Percentiles rank a stretch among this genome's conserved stretches.
Evolutionary conservation across 2,329 filamentous ascomycete species (phyloP).

Genomic region (Camillea tinctor): DNA sequence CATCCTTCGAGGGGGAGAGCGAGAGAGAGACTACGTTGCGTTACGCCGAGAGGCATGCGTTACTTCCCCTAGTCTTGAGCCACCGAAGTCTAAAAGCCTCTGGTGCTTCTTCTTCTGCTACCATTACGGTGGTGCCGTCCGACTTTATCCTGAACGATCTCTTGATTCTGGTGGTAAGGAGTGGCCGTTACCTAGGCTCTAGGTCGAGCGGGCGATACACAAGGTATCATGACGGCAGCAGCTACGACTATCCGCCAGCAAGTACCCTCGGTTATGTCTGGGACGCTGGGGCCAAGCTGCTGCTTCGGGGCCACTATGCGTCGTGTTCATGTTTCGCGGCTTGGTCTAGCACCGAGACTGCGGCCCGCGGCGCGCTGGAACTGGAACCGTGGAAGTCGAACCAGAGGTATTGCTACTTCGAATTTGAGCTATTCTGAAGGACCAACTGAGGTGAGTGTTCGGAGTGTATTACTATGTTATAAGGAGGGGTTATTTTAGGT

Average conservation of each 20-base stretch:
- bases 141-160: too few relatives aligned
- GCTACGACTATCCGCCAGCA: neutral
- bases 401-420: conserved; percentile 25
- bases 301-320: neutral
- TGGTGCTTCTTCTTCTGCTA: too few relatives aligned
- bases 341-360: neutral
- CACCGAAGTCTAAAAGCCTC: too few relatives aligned
- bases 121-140: too few relatives aligned
- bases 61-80: too few relatives aligned
- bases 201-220: too few relatives aligned
- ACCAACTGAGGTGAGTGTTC: conserved; percentile 30
- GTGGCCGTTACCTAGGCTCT: neutral
- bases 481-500: neutral
- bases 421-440: conserved; percentile 34
- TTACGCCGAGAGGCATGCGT: too few relatives aligned
- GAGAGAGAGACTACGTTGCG: too few relatives aligned
- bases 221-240: neutral
- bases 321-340: neutral
- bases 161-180: neutral
- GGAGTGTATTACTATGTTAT: neutral
- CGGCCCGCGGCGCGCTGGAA: neutral
- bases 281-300: neutral
- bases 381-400: conserved; percentile 1
- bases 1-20: neutral
- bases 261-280: neutral